phyloP scores from a whole-genome alignment of 306 rosid species.

The cucumber (Cucumis sativus) region DNA sequence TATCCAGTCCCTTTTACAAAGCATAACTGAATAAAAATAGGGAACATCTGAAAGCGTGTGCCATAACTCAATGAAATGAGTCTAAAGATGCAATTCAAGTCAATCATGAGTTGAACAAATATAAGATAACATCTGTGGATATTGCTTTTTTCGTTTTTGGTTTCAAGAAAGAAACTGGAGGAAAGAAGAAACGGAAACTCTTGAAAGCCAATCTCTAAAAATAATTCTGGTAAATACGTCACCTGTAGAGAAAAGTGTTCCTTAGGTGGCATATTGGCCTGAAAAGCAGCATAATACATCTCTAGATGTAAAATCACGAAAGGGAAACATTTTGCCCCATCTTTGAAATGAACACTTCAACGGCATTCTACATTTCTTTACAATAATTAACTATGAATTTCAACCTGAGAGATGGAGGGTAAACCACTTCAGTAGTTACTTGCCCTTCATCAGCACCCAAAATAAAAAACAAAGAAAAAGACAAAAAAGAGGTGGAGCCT shows the following conservation, averaged over 20 bases:
- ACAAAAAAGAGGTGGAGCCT: constrained; percentile 59
- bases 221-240: not conserved
- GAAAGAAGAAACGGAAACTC: not conserved
- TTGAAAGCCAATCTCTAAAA: not conserved
- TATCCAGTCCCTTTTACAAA: too few species aligned
- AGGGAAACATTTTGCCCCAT: constrained; percentile 73
- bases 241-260: constrained; percentile 79
- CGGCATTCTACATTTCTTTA: constrained; percentile 62
- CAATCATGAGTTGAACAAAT: not conserved
- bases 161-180: not conserved
- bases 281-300: constrained; percentile 88
- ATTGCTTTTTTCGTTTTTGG: too few species aligned
- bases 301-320: constrained; percentile 77
- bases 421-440: constrained; percentile 26
- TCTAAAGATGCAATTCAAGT: not conserved
- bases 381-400: constrained; percentile 59
- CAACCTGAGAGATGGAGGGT: constrained; percentile 39
- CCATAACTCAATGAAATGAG: not conserved
- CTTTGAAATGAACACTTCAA: constrained; percentile 57
- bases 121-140: not conserved
- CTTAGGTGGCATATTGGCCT: constrained; percentile 62
- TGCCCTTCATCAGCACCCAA: constrained; percentile 53
- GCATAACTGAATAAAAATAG: not conserved
- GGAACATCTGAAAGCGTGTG: not conserved
- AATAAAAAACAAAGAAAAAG: constrained; percentile 34